Conservation (phyloP, 2,329 filamentous ascomycete species). For the Cryoendolithus antarcticus region DNA sequence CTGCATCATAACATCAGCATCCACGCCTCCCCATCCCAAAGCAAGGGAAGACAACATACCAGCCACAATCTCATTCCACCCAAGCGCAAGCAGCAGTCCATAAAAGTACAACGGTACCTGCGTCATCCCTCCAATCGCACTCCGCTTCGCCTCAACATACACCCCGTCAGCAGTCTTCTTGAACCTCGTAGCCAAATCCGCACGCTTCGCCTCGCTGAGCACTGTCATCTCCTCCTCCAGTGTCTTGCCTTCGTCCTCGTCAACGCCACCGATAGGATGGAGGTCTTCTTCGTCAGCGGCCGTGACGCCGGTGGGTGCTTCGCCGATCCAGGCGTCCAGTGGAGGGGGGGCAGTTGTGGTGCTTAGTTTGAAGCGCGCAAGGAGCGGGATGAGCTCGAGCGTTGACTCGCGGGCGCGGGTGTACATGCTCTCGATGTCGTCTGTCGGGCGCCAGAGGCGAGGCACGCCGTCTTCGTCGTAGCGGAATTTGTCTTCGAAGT, state of each 20-base stretch:
- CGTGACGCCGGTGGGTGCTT: conserved; percentile 60
- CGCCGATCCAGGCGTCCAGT: conserved; percentile 73
- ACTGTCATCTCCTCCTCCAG: conserved; percentile 94
- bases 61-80: conserved; percentile 97
- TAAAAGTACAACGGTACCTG: conserved; percentile 96
- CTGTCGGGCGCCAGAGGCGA: conserved; percentile 88
- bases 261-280: conserved; percentile 77
- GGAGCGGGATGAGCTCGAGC: conserved; percentile 74
- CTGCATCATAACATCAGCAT: conserved; percentile 33
- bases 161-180: conserved; percentile 98
- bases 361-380: conserved; percentile 70
- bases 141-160: conserved; percentile 94
- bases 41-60: too few relatives aligned
- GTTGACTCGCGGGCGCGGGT: conserved; percentile 87
- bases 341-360: conserved; percentile 66
- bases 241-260: conserved; percentile 78
- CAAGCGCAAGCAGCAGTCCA: conserved; percentile 70
- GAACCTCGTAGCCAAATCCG: conserved; percentile 86
- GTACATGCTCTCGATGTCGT: conserved; percentile 94
- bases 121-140: conserved; percentile 87
- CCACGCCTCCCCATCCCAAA: too few relatives aligned
- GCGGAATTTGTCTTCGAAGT: conserved; percentile 98
- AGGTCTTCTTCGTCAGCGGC: conserved; percentile 83
- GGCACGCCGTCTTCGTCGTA: conserved; percentile 93
- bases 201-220: conserved; percentile 77